Evolutionary conservation across 164 flowering plant genomes (phyloP), one percentile per base, ranked within the genome.

Genomic region (Stephania japonica): DNA sequence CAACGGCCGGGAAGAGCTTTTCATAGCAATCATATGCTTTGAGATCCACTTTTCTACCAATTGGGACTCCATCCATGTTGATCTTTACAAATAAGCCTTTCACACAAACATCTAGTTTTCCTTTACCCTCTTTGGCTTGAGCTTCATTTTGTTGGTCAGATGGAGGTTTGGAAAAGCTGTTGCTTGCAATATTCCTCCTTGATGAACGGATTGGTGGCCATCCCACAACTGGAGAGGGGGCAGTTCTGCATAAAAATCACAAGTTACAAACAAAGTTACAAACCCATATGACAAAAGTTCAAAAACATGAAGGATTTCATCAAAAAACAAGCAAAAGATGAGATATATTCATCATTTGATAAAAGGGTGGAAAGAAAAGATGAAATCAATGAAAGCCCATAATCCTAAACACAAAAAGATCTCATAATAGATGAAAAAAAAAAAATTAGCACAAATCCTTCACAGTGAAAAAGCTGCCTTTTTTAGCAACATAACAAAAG

Each of bases 41-140:
- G 69, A 95, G 88, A 78, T 95, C 97, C 9, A 95, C 89, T 82
- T 95, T 95, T 68, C 99, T 86, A 27, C 99, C 99, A 67, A 95
- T 95, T 10, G 97, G 99, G 7, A 95, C 86, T 61, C 99, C 98
- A 81, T 96, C 98, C 99, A 96, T 93, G 70, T 95, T 95, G 72
- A 95, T 91, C 85, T 95, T 95, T 70, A 92, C 96, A 81, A 93
- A 91, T 63, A 83, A 42, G 26, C 90, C 90, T 77, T 86, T 91
- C 9, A 64, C 62, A 50, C 72, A 26, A 19, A 44, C 77, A 65
- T 86, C 88, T 6, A 79, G 77, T 62, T 85, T 81, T 42, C 82
- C 72, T 50, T 24, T 19, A 3, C 75, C 42, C 68, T 32, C 65
- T 75, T 84, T 80, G 70, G 26, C 72, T 32, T 83, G 80, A 69